Conservation (phyloP, 2,329 filamentous ascomycete genomes). For the Ophiostoma sp. region DNA sequence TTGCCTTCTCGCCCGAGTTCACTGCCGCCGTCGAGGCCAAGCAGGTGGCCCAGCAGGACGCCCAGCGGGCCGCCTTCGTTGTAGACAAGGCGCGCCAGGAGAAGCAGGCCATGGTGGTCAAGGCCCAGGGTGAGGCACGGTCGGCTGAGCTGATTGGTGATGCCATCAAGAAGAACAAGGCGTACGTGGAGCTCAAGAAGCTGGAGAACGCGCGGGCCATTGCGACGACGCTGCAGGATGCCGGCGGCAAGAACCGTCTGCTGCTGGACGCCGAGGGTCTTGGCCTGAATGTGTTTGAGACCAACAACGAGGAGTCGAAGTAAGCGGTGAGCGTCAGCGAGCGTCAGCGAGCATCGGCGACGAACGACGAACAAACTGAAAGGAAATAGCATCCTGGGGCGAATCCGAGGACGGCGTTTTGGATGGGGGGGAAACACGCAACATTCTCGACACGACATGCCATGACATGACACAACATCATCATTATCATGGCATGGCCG, state of each 20-base stretch:
- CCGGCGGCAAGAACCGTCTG: slow-evolving; percentile 85
- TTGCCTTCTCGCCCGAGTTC: slow-evolving; percentile 73
- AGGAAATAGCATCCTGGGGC: background rate
- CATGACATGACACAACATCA: background rate
- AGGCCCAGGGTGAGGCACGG: slow-evolving; percentile 97
- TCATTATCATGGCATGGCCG: background rate
- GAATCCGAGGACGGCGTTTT: slow-evolving; percentile 5
- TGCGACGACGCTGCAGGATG: slow-evolving; percentile 83
- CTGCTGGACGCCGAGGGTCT: slow-evolving; percentile 89
- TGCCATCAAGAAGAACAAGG: slow-evolving; percentile 98
- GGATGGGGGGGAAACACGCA: background rate
- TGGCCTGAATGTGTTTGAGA: slow-evolving; percentile 79
- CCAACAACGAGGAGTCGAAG: slow-evolving; percentile 42
- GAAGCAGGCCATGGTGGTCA: slow-evolving; percentile 98
- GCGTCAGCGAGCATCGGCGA: no score
- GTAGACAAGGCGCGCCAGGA: slow-evolving; percentile 99
- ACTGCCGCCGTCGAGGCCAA: slow-evolving; percentile 73
- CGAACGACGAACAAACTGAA: background rate
- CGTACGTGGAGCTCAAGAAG: slow-evolving; percentile 95
- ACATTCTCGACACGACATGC: background rate
- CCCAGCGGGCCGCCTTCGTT: slow-evolving; percentile 93
- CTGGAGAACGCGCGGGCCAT: slow-evolving; percentile 94
- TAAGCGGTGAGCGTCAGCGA: slow-evolving; percentile 39
- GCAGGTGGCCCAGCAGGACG: slow-evolving; percentile 83
- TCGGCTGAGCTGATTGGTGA: slow-evolving; percentile 98